phyloP scores from a whole-genome alignment of 1,139 yeast genomes.

The Lodderomyces elongisporus region DNA sequence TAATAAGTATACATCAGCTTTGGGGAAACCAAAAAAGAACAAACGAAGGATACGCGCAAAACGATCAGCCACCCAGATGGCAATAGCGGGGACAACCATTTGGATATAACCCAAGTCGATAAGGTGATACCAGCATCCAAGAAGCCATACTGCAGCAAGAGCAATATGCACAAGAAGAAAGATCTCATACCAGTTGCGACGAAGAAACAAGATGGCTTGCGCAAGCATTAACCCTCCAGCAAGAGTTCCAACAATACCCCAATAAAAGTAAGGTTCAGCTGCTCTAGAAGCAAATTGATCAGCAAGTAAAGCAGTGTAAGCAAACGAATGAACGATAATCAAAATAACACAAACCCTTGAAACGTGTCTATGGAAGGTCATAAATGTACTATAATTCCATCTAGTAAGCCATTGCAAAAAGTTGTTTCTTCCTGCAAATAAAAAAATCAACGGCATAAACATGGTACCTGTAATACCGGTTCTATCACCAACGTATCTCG shows the following conservation, averaged over 20 bases:
- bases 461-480: conserved; percentile 29
- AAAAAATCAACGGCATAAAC: conserved; percentile 29
- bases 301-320: conserved; percentile 25
- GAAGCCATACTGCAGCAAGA: conserved; percentile 37
- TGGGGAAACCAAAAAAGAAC: conserved; percentile 34
- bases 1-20: conserved; percentile 28
- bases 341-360: conserved; percentile 28
- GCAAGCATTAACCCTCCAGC: conserved; percentile 30
- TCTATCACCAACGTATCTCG: conserved; percentile 29
- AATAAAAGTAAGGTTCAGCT: conserved; percentile 20
- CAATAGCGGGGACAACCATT: conserved; percentile 35
- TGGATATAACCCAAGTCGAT: conserved; percentile 34
- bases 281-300: conserved; percentile 14
- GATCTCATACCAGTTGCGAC: conserved; percentile 41
- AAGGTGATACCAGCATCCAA: conserved; percentile 41
- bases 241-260: conserved; percentile 30
- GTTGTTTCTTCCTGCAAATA: conserved; percentile 42
- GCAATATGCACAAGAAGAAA: conserved; percentile 38
- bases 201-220: conserved; percentile 35
- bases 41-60: conserved; percentile 32
- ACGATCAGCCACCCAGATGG: conserved; percentile 44
- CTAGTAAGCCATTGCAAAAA: conserved; percentile 40
- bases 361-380: conserved; percentile 36
- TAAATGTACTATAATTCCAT: conserved; percentile 34
- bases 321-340: conserved; percentile 32